Evolutionary conservation across 179 eudicot genomes (phyloP).

Genomic region (Nepenthes alata): DNA sequence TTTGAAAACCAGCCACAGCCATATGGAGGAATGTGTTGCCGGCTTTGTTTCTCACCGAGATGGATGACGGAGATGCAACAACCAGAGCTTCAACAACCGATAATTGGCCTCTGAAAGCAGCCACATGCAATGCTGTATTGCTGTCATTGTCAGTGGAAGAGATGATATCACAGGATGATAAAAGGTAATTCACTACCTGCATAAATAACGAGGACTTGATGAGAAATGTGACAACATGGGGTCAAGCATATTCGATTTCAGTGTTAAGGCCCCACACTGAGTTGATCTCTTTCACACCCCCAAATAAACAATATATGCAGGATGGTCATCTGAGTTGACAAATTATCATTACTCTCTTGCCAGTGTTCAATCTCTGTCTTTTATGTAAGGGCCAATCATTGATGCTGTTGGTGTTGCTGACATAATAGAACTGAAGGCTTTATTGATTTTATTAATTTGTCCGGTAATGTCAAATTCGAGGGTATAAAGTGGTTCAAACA

Average conservation of each 20-base stretch:
- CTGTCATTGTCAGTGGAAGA: constrained; percentile 57
- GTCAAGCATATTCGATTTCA: background rate
- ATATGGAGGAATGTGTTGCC: constrained; percentile 77
- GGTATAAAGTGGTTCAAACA: too few relatives aligned
- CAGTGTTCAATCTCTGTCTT: too few relatives aligned
- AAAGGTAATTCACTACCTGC: constrained; percentile 60
- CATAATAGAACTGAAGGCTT: too few relatives aligned
- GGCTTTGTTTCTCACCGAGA: constrained; percentile 32
- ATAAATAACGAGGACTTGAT: constrained; percentile 4
- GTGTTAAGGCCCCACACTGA: too few relatives aligned
- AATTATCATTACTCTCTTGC: too few relatives aligned
- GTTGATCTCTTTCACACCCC: too few relatives aligned
- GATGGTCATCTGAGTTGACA: too few relatives aligned
- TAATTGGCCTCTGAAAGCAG: constrained; percentile 69
- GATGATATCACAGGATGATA: constrained; percentile 49
- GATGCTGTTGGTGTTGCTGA: too few relatives aligned
- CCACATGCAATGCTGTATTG: constrained; percentile 77
- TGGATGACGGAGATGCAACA: constrained; percentile 50
- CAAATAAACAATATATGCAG: too few relatives aligned
- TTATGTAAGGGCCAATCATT: too few relatives aligned
- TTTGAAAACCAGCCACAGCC: constrained; percentile 64
- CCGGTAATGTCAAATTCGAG: too few relatives aligned
- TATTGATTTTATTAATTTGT: too few relatives aligned
- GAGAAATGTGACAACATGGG: background rate
- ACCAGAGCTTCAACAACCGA: constrained; percentile 60